Evolutionary conservation across 106 monocot species (phyloP).

Genomic region (Dendrobium chrysotoxum): DNA sequence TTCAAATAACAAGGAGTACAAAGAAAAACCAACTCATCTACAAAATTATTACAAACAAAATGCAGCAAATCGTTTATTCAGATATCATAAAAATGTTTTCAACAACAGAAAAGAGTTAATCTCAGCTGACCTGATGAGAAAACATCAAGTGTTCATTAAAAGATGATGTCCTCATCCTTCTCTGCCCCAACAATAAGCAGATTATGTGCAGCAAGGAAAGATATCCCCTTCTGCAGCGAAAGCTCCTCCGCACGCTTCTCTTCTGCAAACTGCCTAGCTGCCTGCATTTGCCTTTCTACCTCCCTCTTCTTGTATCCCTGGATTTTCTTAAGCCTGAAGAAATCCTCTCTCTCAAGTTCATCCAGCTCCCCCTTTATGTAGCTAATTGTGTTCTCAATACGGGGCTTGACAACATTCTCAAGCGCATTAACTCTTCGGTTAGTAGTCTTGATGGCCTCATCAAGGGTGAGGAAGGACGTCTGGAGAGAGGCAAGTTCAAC

Average conservation of each 20-base stretch:
- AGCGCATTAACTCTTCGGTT: constrained; percentile 92
- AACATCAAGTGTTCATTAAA: constrained; percentile 23
- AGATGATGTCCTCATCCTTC: constrained; percentile 89
- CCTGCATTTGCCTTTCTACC: constrained; percentile 50
- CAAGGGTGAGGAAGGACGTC: constrained; percentile 92
- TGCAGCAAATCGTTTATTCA: neutral
- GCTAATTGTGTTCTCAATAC: constrained; percentile 85
- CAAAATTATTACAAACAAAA: neutral
- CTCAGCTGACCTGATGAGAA: neutral
- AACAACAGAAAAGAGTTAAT: neutral
- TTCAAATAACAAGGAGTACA: neutral
- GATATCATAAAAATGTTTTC: neutral
- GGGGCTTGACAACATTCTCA: constrained; percentile 94
- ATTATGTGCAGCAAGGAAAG: constrained; percentile 40
- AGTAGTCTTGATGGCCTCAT: constrained; percentile 96
- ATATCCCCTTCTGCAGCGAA: constrained; percentile 58
- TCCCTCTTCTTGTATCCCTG: constrained; percentile 85
- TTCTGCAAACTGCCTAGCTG: constrained; percentile 45
- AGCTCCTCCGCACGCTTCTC: constrained; percentile 39
- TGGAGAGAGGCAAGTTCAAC: constrained; percentile 93
- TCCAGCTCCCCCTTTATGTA: constrained; percentile 95
- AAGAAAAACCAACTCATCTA: neutral
- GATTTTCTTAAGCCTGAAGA: constrained; percentile 95
- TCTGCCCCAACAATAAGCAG: constrained; percentile 45
- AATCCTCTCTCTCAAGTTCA: constrained; percentile 94